Conservation (phyloP, 2,329 filamentous ascomycete species). For the Fusarium sp. region DNA sequence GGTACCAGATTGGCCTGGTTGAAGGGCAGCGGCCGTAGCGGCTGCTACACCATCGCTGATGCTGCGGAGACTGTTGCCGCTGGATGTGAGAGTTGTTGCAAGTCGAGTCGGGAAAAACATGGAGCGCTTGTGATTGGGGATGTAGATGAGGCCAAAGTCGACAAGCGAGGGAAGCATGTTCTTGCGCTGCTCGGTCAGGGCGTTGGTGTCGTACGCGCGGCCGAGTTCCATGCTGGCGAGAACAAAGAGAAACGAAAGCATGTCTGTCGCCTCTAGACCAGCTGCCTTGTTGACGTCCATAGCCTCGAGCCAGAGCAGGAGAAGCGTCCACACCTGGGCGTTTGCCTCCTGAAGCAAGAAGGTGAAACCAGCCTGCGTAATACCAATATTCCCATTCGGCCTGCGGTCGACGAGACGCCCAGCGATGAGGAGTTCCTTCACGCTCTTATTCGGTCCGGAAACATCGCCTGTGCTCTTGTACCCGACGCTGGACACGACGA, state of each 20-base stretch:
- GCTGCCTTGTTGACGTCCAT: slow-evolving; percentile 73
- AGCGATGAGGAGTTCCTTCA: slow-evolving; percentile 86
- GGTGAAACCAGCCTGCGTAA: slow-evolving; percentile 94
- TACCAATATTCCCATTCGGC: slow-evolving; percentile 78
- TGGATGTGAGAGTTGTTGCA: slow-evolving; percentile 87
- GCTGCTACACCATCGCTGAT: slow-evolving; percentile 79
- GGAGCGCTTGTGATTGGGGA: slow-evolving; percentile 69
- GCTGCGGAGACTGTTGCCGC: slow-evolving; percentile 83
- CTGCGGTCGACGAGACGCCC: slow-evolving; percentile 83
- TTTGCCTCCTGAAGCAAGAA: slow-evolving; percentile 97
- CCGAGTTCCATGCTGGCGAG: slow-evolving; percentile 94
- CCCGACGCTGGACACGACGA: slow-evolving; percentile 86
- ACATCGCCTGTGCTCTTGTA: slow-evolving; percentile 64
- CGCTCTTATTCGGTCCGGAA: slow-evolving; percentile 77
- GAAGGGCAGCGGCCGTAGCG: slow-evolving; percentile 67
- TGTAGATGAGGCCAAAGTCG: slow-evolving; percentile 94
- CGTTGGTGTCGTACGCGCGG: slow-evolving; percentile 88
- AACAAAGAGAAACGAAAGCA: slow-evolving; percentile 96
- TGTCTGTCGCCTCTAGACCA: slow-evolving; percentile 90
- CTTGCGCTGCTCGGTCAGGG: slow-evolving; percentile 84
- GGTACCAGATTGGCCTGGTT: slow-evolving; percentile 55
- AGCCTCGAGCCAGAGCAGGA: slow-evolving; percentile 93
- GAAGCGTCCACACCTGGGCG: slow-evolving; percentile 95
- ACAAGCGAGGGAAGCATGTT: slow-evolving; percentile 93
- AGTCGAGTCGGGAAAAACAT: slow-evolving; percentile 93